phyloP scores from a whole-genome alignment of 2,329 filamentous ascomycete genomes.

The Neurospora crassa region DNA sequence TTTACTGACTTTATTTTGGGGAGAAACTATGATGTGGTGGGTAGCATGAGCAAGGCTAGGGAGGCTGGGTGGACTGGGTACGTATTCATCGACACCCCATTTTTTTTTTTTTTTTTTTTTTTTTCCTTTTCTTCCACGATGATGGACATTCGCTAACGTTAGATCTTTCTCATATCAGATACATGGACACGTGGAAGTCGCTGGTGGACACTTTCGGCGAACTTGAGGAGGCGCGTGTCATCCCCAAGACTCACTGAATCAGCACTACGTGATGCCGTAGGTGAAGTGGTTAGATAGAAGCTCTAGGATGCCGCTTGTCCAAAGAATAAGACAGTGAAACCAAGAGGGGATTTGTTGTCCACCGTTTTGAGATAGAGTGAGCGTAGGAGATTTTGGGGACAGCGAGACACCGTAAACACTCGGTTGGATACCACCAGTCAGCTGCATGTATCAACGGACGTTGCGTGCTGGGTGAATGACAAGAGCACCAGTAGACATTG shows the following conservation, averaged over 20 bases:
- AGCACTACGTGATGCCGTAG: not conserved
- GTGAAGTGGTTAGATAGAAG: not conserved
- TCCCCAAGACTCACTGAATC: conserved; percentile 12
- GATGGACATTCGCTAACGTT: not conserved
- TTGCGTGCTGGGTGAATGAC: not conserved
- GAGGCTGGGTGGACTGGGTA: conserved; percentile 31
- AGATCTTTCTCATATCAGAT: conserved; percentile 7
- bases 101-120: too few species aligned
- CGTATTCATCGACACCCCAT: conserved; percentile 1
- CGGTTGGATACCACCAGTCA: not conserved
- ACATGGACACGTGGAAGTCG: conserved; percentile 23
- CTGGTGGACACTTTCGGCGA: conserved; percentile 19
- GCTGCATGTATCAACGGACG: not conserved
- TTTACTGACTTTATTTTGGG: conserved; percentile 34
- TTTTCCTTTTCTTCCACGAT: not conserved
- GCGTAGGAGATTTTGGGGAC: not conserved
- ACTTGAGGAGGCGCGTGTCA: conserved; percentile 19
- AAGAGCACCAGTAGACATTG: not conserved
- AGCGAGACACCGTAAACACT: not conserved
- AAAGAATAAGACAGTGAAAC: not conserved
- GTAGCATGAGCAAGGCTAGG: conserved; percentile 35
- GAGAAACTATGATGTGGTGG: conserved; percentile 28
- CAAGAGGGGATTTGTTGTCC: not conserved
- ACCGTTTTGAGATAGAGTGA: not conserved
- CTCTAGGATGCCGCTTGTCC: not conserved